Conservation (phyloP, 2,329 filamentous ascomycete genomes). For the Lasiodiplodia sp. region DNA sequence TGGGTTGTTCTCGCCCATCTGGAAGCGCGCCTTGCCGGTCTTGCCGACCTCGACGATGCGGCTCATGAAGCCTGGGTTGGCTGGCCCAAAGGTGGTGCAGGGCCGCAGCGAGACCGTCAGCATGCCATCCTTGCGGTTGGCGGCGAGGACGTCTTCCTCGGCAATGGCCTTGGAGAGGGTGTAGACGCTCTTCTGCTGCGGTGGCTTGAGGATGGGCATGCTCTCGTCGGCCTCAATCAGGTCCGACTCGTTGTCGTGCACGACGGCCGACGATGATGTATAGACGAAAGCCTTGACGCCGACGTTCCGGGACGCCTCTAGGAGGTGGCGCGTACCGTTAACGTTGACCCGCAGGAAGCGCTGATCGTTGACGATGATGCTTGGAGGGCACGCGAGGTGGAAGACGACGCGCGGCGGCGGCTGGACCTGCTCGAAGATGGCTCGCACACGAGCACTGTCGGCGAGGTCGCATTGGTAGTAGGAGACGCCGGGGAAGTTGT, state of each 20-base stretch:
- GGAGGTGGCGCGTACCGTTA: slow-evolving; percentile 28
- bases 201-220: slow-evolving; percentile 31
- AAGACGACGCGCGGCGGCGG: slow-evolving; percentile 31
- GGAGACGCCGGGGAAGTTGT: slow-evolving; percentile 25
- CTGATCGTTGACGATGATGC: slow-evolving; percentile 12
- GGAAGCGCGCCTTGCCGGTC: slow-evolving; percentile 31
- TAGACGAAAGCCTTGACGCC: slow-evolving; percentile 35
- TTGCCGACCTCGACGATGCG: slow-evolving; percentile 30
- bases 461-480: slow-evolving; percentile 33
- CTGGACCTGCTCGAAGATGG: slow-evolving; percentile 30
- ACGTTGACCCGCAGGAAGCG: slow-evolving; percentile 32
- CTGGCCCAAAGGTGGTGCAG: slow-evolving; percentile 29
- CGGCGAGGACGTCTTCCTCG: slow-evolving; percentile 33
- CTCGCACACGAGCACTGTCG: slow-evolving; percentile 23
- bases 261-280: slow-evolving; percentile 35
- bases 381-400: slow-evolving; percentile 32
- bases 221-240: slow-evolving; percentile 32
- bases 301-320: slow-evolving; percentile 26
- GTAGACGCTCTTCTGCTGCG: slow-evolving; percentile 34
- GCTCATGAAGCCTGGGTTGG: slow-evolving; percentile 25
- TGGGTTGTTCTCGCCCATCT: slow-evolving; percentile 35
- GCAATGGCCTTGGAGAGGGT: slow-evolving; percentile 37
- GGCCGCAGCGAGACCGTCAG: slow-evolving; percentile 26
- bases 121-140: slow-evolving; percentile 32
- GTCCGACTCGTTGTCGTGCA: slow-evolving; percentile 34